Conservation (phyloP, 805 yeast genomes). For the Saturnispora quitensis region DNA sequence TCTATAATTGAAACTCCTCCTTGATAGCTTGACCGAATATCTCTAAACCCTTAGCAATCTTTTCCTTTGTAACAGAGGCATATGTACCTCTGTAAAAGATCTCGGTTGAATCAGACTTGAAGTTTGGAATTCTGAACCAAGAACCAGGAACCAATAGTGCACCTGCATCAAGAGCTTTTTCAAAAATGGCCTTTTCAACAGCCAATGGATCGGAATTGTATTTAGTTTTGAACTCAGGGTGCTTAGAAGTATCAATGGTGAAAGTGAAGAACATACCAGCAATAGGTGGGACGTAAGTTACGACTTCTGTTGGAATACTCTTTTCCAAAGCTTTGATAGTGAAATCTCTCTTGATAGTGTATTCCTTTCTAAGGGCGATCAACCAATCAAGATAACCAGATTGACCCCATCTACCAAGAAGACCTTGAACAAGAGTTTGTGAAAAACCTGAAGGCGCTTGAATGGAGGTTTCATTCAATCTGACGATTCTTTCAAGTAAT, state of each 20-base stretch:
- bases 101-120: slow-evolving; percentile 33
- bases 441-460: slow-evolving; percentile 80
- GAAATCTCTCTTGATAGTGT: slow-evolving; percentile 80
- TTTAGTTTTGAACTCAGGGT: slow-evolving; percentile 60
- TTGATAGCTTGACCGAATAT: slow-evolving; percentile 59
- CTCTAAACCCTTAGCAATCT: slow-evolving; percentile 50
- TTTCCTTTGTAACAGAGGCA: slow-evolving; percentile 72
- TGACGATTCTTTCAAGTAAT: slow-evolving; percentile 54
- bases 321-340: slow-evolving; percentile 68
- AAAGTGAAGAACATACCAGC: slow-evolving; percentile 88
- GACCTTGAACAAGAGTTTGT: slow-evolving; percentile 58
- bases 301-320: slow-evolving; percentile 40
- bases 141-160: slow-evolving; percentile 74
- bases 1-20: slow-evolving; percentile 40
- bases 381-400: slow-evolving; percentile 84
- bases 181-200: slow-evolving; percentile 58
- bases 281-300: slow-evolving; percentile 47
- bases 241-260: slow-evolving; percentile 64
- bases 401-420: slow-evolving; percentile 85
- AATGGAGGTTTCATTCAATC: slow-evolving; percentile 72
- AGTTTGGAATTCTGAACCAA: slow-evolving; percentile 61
- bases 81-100: slow-evolving; percentile 82
- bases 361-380: slow-evolving; percentile 69
- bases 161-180: slow-evolving; percentile 49
- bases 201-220: slow-evolving; percentile 48